phyloP scores from a whole-genome alignment of 1,284 basidiomycete species.

The Cystobasidium pallidum region DNA sequence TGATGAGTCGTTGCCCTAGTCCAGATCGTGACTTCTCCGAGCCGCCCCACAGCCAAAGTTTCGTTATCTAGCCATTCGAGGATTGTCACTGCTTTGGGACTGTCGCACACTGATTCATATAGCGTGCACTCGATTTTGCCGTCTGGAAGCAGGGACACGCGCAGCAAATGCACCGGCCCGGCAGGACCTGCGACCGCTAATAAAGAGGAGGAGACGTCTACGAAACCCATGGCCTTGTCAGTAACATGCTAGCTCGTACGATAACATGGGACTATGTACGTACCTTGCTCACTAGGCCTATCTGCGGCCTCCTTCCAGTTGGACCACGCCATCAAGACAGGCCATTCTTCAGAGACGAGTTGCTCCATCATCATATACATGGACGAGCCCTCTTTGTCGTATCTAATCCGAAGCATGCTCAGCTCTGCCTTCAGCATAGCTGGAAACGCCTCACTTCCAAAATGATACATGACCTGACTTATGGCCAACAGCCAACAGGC shows the following conservation, averaged over 20 bases:
- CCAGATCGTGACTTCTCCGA: constrained; percentile 21
- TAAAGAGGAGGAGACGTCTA: neutral
- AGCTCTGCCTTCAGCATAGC: neutral
- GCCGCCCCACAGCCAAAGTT: constrained; percentile 13
- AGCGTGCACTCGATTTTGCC: neutral
- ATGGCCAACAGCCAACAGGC: constrained; percentile 29
- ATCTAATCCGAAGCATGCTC: neutral
- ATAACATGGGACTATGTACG: too few species aligned
- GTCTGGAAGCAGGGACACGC: constrained; percentile 1
- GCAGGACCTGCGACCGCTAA: constrained; percentile 17
- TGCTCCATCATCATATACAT: constrained; percentile 9
- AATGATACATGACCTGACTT: constrained; percentile 25
- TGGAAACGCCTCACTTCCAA: constrained; percentile 23
- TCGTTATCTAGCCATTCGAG: constrained; percentile 12
- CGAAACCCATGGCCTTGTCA: neutral
- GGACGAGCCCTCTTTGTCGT: neutral
- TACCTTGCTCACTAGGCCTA: neutral
- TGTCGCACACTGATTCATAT: neutral
- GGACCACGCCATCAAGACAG: constrained; percentile 17
- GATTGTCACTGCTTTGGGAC: constrained; percentile 6
- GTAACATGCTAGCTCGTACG: too few species aligned
- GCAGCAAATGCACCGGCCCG: constrained; percentile 14
- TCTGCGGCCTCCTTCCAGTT: neutral
- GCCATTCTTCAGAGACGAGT: neutral
- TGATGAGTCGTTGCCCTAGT: neutral